Conservation (phyloP, 2,329 filamentous ascomycete species). For the Remersonia thermophila region DNA sequence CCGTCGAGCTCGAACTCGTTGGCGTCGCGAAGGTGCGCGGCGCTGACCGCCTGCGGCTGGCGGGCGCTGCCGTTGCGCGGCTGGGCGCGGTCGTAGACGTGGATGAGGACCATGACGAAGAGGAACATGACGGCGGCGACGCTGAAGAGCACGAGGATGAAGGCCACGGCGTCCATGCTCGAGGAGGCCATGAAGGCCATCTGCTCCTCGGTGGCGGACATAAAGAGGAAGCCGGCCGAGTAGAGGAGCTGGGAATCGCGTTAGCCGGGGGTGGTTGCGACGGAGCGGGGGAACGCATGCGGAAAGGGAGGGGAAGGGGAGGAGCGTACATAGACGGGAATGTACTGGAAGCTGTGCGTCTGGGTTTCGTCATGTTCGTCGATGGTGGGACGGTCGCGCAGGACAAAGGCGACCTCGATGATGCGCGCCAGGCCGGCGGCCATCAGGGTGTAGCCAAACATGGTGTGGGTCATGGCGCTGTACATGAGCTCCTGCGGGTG, state of each 20-base stretch:
- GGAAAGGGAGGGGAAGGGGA: background rate
- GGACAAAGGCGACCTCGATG: constrained; percentile 81
- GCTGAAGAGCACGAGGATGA: constrained; percentile 83
- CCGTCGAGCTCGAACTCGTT: constrained; percentile 92
- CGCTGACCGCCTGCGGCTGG: constrained; percentile 28
- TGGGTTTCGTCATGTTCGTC: constrained; percentile 52
- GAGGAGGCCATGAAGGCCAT: constrained; percentile 66
- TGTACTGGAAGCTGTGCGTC: constrained; percentile 48
- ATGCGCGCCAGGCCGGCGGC: constrained; percentile 71
- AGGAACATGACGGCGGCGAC: constrained; percentile 84
- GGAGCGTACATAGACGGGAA: constrained; percentile 43
- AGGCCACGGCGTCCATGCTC: constrained; percentile 77
- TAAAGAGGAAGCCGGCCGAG: constrained; percentile 89
- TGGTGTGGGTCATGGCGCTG: constrained; percentile 74
- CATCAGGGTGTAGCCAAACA: constrained; percentile 96
- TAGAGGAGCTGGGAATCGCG: constrained; percentile 53
- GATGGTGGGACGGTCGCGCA: constrained; percentile 56
- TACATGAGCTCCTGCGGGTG: constrained; percentile 77
- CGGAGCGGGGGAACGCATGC: too few species aligned
- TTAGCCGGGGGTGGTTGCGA: constrained; percentile 1
- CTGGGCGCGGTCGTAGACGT: constrained; percentile 60
- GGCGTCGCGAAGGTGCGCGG: constrained; percentile 58
- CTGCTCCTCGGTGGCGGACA: constrained; percentile 95
- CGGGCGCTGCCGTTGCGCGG: constrained; percentile 30
- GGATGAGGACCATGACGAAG: constrained; percentile 75